Evolutionary conservation across 2,329 filamentous ascomycete species (phyloP), one percentile per base, ranked within the genome.

Genomic region (Aspergillus pseudoviridinutans): DNA sequence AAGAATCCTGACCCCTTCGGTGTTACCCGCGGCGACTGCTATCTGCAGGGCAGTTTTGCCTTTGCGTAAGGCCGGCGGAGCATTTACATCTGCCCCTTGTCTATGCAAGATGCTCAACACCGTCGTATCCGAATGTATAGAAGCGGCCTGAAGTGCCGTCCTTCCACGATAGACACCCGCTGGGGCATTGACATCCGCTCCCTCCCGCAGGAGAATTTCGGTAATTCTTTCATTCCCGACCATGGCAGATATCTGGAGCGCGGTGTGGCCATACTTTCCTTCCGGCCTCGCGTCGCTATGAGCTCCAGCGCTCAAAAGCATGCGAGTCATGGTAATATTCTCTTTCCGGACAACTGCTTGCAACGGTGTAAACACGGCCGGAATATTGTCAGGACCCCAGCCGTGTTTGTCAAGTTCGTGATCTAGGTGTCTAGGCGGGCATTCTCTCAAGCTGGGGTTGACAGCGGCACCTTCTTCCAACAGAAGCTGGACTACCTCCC

Each of bases 71-170:
- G 56, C 58, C 28, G 64, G 51, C 24, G 49, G 49, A 28, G 71
- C 68, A 55, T 72, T 67, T 22, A 73, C 62, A 64, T 75, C 65
- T 12, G 78, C 78, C 6, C 78, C 78, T n/a, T 61, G 35, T 7
- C 51, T 47, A 1, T 57, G 52, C n/a, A 58, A 28, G 47, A 58
- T 42, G 17, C 29, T 58, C 55, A 60, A 28, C 38, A 57, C 22
- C 20, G 24, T 41, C n/a, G 56, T 56, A 51, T 59, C 59, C 22
- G 54, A 55, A 59, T 59, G 54, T 17, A n/a, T 4, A 42, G 59
- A 58, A 44, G 68, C 29, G 14, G 29, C 29, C 29, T 32, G 29
- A 5, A 32, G 29, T 32, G 29, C 29, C 1, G 12, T 32, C 29
- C 29, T 32, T 5, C 29, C 29, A 14, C 10, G 29, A 32, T 32